These are phyloP conservation scores for Lasiosphaeriaceae sp. DNA, from an alignment of 495 filamentous ascomycete species.

Conservation along the genomic window DNA sequence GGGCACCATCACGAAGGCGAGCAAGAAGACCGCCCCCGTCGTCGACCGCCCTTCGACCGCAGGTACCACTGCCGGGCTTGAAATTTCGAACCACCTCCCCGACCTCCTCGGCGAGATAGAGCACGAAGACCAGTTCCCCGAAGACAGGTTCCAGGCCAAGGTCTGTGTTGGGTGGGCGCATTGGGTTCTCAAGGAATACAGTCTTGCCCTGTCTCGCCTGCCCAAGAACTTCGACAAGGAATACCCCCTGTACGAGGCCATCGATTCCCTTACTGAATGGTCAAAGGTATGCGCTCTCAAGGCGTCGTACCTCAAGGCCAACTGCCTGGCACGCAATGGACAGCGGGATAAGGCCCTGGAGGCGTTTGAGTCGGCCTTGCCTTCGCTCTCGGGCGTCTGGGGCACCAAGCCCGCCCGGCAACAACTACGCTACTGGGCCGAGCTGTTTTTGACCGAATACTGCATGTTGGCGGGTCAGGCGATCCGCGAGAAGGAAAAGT, in stretches of 20 bases:
- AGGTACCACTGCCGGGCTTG: slow-evolving; percentile 25
- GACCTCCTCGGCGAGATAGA: slow-evolving; percentile 67
- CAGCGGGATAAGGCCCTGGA: slow-evolving; percentile 54
- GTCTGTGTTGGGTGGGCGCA: slow-evolving; percentile 82
- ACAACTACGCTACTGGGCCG: slow-evolving; percentile 72
- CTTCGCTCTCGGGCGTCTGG: slow-evolving; percentile 51
- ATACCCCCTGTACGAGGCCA: slow-evolving; percentile 46
- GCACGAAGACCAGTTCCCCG: slow-evolving; percentile 47
- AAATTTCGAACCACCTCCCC: slow-evolving; percentile 51
- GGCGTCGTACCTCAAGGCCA: slow-evolving; percentile 69
- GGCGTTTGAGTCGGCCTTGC: slow-evolving; percentile 59
- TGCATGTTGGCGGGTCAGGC: slow-evolving; percentile 62
- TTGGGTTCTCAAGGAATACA: slow-evolving; percentile 66
- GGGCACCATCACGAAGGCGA: slow-evolving; percentile 53
- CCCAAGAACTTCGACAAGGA: slow-evolving; percentile 57
- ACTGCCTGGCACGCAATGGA: slow-evolving; percentile 57
- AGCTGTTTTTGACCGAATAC: slow-evolving; percentile 67
- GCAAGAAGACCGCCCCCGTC: slow-evolving; percentile 36
- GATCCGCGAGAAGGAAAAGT: slow-evolving; percentile 41
- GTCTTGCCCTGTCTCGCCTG: slow-evolving; percentile 55
- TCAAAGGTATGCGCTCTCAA: slow-evolving; percentile 76
- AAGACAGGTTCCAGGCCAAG: slow-evolving; percentile 75
- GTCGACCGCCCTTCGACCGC: slow-evolving; percentile 40
- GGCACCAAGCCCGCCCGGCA: slow-evolving; percentile 41
- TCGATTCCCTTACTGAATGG: slow-evolving; percentile 58